Conservation (phyloP, 441 rosid species). For the Euphorbia schlechtendalii region DNA sequence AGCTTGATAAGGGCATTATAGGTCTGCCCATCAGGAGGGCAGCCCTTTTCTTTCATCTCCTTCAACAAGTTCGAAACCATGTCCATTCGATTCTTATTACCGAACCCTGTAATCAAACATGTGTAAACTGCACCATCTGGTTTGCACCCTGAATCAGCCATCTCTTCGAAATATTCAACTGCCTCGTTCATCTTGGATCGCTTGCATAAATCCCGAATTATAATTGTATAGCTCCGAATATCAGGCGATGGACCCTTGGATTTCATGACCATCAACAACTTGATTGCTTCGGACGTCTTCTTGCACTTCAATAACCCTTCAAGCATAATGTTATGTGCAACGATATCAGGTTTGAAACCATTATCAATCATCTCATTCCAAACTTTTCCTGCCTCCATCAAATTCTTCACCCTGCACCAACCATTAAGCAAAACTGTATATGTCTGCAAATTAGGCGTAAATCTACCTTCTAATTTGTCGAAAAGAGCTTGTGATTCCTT, state of each 20-base stretch:
- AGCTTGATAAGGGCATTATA: constrained; percentile 73
- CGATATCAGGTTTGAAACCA: constrained; percentile 67
- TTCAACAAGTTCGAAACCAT: constrained; percentile 50
- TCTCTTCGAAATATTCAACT: constrained; percentile 53
- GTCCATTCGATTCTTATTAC: constrained; percentile 58
- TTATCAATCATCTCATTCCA: constrained; percentile 88
- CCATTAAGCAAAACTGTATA: constrained; percentile 69
- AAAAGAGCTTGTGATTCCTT: constrained; percentile 72
- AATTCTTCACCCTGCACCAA: constrained; percentile 70
- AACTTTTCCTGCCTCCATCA: constrained; percentile 79
- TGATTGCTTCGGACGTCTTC: constrained; percentile 66
- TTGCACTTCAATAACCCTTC: constrained; percentile 64
- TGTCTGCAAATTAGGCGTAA: constrained; percentile 62
- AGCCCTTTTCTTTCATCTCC: constrained; percentile 74
- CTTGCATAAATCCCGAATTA: constrained; percentile 69
- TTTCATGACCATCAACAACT: constrained; percentile 77
- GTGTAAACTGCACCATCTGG: constrained; percentile 74
- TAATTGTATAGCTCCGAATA: constrained; percentile 58
- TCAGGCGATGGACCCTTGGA: constrained; percentile 69
- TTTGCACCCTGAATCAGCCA: constrained; percentile 48
- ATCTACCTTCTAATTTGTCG: constrained; percentile 59
- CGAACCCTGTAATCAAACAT: constrained; percentile 73
- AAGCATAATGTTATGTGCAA: constrained; percentile 69
- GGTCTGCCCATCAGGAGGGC: constrained; percentile 62
- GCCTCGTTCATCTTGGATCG: constrained; percentile 68